Evolutionary conservation across 768 basidiomycete genomes (phyloP).

Genomic region (Tylopilus felleus): DNA sequence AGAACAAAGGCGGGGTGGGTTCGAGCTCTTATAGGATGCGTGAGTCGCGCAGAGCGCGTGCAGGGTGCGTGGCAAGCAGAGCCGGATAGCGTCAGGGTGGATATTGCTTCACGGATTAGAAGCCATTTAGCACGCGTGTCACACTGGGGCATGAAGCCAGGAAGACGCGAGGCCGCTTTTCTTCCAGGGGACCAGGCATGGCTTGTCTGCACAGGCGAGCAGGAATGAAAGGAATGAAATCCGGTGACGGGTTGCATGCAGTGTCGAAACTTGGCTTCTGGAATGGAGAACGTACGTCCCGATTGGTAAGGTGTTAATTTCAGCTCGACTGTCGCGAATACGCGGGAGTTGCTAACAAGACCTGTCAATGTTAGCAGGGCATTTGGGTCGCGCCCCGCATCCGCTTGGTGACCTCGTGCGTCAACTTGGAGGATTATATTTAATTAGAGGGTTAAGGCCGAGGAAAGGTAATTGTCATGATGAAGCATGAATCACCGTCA

Average conservation of each 20-base stretch:
- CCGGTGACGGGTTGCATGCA: constrained; percentile 16
- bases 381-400: constrained; percentile 1
- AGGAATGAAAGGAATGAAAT: constrained; percentile 27
- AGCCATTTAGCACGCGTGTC: constrained; percentile 20
- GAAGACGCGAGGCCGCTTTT: constrained; percentile 33
- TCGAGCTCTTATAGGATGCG: constrained; percentile 24
- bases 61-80: constrained; percentile 26
- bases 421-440: constrained; percentile 3
- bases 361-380: constrained; percentile 1
- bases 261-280: constrained; percentile 12
- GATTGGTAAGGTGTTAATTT: background rate
- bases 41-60: constrained; percentile 25
- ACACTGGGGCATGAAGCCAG: constrained; percentile 27
- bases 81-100: constrained; percentile 25
- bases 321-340: constrained; percentile 7
- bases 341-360: background rate
- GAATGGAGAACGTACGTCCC: constrained; percentile 9
- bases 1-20: constrained; percentile 3
- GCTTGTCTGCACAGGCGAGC: constrained; percentile 28
- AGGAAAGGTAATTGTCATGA: constrained; percentile 23
- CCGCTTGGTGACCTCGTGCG: constrained; percentile 18
- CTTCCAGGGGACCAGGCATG: constrained; percentile 26
- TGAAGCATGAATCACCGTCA: constrained; percentile 23
- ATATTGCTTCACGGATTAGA: constrained; percentile 16
- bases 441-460: constrained; percentile 20